phyloP scores from a whole-genome alignment of 192 early-diverging fungal species.

The Coemansia sp. region DNA sequence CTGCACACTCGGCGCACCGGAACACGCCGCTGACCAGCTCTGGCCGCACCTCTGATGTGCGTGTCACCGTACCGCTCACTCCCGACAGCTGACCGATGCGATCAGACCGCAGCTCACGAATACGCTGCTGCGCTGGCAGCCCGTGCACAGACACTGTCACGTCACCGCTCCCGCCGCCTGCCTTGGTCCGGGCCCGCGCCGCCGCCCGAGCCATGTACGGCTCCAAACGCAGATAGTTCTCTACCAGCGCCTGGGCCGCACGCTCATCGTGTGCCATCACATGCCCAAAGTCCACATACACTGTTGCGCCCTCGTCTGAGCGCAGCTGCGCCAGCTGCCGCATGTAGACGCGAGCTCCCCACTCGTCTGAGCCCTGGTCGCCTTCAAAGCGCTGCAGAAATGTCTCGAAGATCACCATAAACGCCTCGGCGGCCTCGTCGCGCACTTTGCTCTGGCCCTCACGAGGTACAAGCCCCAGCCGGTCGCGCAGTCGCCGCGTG shows the following conservation, averaged over 20 bases:
- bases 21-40: conserved; percentile 92
- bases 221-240: conserved; percentile 80
- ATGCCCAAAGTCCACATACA: conserved; percentile 77
- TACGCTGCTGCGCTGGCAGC: conserved; percentile 59
- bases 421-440: conserved; percentile 69
- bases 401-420: conserved; percentile 66
- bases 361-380: conserved; percentile 8
- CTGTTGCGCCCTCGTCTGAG: conserved; percentile 59
- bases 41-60: conserved; percentile 95
- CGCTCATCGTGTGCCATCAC: conserved; percentile 58
- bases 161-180: background rate
- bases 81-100: conserved; percentile 78
- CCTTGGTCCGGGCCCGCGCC: conserved; percentile 52
- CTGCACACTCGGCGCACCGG: conserved; percentile 80
- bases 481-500: conserved; percentile 40
- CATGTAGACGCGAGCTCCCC: conserved; percentile 60
- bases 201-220: conserved; percentile 85
- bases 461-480: conserved; percentile 30
- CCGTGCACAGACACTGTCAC: conserved; percentile 66
- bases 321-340: conserved; percentile 64
- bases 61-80: conserved; percentile 91
- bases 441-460: conserved; percentile 49
- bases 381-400: conserved; percentile 63
- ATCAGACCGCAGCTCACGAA: conserved; percentile 84
- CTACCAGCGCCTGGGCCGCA: conserved; percentile 61